Evolutionary conservation across 1,284 basidiomycete species (phyloP), one percentile per base, ranked within the genome.

Genomic region (Trametes hirsuta): DNA sequence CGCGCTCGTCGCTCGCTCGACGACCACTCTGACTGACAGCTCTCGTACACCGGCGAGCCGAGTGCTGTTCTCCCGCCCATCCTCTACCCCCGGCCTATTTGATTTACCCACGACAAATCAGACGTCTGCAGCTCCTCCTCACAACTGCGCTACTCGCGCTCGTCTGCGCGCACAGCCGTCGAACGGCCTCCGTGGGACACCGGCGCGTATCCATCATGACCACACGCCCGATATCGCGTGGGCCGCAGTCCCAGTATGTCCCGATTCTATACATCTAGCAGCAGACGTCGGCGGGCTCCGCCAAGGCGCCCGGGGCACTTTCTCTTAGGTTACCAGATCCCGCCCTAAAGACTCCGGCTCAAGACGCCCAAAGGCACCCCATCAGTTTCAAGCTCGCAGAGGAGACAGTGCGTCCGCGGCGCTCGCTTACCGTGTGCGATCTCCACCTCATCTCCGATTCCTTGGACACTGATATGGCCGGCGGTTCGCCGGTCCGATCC

Each of bases 361-460:
- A 30, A 30, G 30, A 30, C 30, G 47, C 47, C 18, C 24, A 48
- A 24, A 51, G 53, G 58, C 52, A 65, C 62, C 51, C 47, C 49
- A 65, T 65, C 64, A 65, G 64, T 63, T 61, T 65, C 64, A 65
- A 63, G 64, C 64, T 65, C 57, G 46, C 47, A 55, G 47, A 40
- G 54, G 49, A 25, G 45, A 54, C 44, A 47, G 46, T 40, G 30
- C 59, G 53, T 59, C 59, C 59, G 42, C 55, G 53, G 53, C 59
- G 53, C 47, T 61, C 63, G 63, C 53, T 34, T 52, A 45, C 45
- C 12, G 44, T 42, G 12, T 34, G 41, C 55, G 42, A 60, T 62
- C 55, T 58, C 64, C 61, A 37, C 64, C 44, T 47, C 52, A 56
- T 55, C 49, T 40, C 64, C 64, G 64, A 61, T 37, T 48, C 21